Percentiles rank a stretch among this genome's conserved stretches.
Conservation (phyloP, 2,329 filamentous ascomycete species). For the Helicocarpus griseus region DNA sequence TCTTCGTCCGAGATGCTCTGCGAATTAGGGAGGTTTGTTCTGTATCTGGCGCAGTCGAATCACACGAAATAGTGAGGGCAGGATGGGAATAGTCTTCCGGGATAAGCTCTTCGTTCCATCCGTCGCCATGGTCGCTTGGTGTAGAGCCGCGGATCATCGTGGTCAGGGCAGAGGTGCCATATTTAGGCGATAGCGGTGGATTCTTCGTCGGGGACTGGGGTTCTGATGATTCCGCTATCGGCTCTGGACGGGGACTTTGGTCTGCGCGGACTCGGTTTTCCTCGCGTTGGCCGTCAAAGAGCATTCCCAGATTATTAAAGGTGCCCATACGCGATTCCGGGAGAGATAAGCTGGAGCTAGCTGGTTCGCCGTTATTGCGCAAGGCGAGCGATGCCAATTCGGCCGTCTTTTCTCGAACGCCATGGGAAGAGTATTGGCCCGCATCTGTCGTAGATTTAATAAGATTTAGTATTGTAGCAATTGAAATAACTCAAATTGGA, state of each 20-base stretch:
- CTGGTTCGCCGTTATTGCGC: constrained; percentile 45
- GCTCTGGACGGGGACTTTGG: constrained; percentile 30
- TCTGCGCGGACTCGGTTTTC: background rate
- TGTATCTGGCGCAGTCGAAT: constrained; percentile 20
- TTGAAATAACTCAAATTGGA: background rate
- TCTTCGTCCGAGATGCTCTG: constrained; percentile 20
- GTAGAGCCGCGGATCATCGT: constrained; percentile 40
- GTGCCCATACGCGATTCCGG: constrained; percentile 20
- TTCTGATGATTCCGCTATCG: constrained; percentile 55
- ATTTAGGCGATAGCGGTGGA: constrained; percentile 22
- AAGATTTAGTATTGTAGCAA: background rate
- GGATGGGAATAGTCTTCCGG: constrained; percentile 9
- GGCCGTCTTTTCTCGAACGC: constrained; percentile 76
- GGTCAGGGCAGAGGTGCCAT: constrained; percentile 40
- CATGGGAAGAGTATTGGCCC: constrained; percentile 61
- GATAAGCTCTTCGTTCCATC: constrained; percentile 12
- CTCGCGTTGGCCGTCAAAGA: constrained; percentile 13
- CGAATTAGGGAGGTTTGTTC: constrained; percentile 30
- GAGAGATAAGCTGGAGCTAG: constrained; percentile 19
- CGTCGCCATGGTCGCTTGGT: constrained; percentile 16
- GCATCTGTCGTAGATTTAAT: constrained; percentile 49
- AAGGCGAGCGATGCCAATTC: constrained; percentile 77
- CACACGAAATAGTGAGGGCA: constrained; percentile 13
- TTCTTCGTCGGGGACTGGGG: constrained; percentile 41
- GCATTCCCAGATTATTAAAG: constrained; percentile 23